Percentiles rank a stretch among this genome's conserved stretches.
phyloP scores from a whole-genome alignment of 306 rosid species.

The Lupinus albus region DNA sequence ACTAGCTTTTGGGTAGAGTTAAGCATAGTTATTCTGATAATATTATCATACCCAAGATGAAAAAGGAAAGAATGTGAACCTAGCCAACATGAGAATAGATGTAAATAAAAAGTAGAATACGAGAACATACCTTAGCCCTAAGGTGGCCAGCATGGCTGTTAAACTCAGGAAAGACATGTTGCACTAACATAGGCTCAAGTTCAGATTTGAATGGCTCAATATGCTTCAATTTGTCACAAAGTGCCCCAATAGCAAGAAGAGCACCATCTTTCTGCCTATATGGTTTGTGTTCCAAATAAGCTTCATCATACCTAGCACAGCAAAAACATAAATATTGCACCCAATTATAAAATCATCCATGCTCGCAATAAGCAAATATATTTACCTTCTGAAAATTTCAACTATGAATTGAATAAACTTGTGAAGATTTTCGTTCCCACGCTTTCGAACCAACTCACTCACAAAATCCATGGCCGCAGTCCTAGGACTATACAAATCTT shows the following conservation, averaged over 20 bases:
- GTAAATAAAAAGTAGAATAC: constrained; percentile 16
- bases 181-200: constrained; percentile 94
- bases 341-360: constrained; percentile 21
- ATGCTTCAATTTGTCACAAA: constrained; percentile 94
- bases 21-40: neutral
- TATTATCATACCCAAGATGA: neutral
- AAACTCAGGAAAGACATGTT: constrained; percentile 96
- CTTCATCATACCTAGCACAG: constrained; percentile 76
- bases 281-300: constrained; percentile 71
- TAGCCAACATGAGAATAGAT: neutral
- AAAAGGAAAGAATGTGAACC: neutral
- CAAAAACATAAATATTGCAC: constrained; percentile 20
- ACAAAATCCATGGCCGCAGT: constrained; percentile 98
- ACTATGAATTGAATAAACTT: constrained; percentile 85
- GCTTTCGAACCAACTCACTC: constrained; percentile 90
- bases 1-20: no score
- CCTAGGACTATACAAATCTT: constrained; percentile 95
- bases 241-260: constrained; percentile 96
- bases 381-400: constrained; percentile 77
- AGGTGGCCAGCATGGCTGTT: constrained; percentile 94
- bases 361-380: neutral
- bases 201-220: constrained; percentile 93
- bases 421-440: constrained; percentile 94
- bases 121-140: constrained; percentile 77
- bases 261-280: constrained; percentile 97